Evolutionary conservation across 2,329 filamentous ascomycete genomes (phyloP).

Genomic region (Macroventuria anomochaeta): DNA sequence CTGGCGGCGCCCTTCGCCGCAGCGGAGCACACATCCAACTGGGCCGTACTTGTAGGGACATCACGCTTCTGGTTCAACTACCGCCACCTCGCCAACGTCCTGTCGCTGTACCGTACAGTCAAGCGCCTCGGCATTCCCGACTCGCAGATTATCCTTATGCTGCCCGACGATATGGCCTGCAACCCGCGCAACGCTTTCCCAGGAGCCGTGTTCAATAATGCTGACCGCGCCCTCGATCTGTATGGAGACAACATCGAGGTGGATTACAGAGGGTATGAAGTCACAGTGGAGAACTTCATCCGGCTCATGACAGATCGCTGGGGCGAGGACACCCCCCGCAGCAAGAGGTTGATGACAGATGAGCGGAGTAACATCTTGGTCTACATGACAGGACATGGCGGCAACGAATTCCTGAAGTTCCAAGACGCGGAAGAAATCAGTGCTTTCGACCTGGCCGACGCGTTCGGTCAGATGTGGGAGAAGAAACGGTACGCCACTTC

Average conservation of each 20-base stretch:
- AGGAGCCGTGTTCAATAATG: conserved; percentile 97
- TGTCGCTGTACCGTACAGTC: conserved; percentile 96
- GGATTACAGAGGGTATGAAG: conserved; percentile 96
- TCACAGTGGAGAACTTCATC: conserved; percentile 99
- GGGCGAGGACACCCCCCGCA: conserved; percentile 91
- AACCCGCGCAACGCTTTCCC: conserved; percentile 98
- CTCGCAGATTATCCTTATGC: conserved; percentile 98
- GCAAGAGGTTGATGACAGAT: conserved; percentile 91
- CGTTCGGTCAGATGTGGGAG: conserved; percentile 99
- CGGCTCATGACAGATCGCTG: conserved; percentile 92
- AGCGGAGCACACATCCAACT: conserved; percentile 93
- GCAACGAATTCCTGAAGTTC: conserved; percentile 97
- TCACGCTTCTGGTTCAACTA: conserved; percentile 99
- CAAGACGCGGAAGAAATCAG: conserved; percentile 98
- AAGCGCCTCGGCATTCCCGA: conserved; percentile 98
- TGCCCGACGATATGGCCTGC: conserved; percentile 99
- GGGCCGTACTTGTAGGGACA: conserved; percentile 97
- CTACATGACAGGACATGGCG: conserved; percentile 98
- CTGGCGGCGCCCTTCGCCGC: conserved; percentile 51
- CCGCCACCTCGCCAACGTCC: conserved; percentile 94
- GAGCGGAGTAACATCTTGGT: conserved; percentile 96
- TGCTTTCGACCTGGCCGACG: conserved; percentile 93
- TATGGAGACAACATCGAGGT: conserved; percentile 99
- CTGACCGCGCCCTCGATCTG: conserved; percentile 90
- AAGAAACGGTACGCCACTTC: conserved; percentile 76